Evolutionary conservation across 176 grass and related monocot species (phyloP), one percentile per base, ranked within the genome.

Genomic region (Eragrostis curvula): DNA sequence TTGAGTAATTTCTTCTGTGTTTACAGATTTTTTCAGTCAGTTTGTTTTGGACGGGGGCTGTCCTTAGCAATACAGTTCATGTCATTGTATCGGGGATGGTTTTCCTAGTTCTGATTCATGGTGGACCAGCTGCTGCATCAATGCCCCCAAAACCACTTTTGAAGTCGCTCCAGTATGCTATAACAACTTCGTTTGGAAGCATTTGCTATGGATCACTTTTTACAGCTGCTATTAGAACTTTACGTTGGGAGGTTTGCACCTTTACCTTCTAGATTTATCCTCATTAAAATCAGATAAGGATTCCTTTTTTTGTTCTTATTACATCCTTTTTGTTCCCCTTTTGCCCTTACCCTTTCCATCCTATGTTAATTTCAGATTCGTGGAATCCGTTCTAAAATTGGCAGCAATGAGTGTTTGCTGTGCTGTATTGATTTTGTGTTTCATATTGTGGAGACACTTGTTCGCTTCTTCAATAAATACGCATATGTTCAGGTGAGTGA

Each of bases 381-480:
- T 53, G 96, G 96, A 77, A 81, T 98, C 81, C 78, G 96, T 44
- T 98, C 96, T 56, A 98, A 93, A 86, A 96, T 98, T 78, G 96
- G 96, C 20, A 90, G 79, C 72, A 98, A 98, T 5, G 96, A 98
- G 73, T 98, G 96, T 81, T 81, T 99, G 83, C 85, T 99, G 14
- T 99, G 96, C 53, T 99, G 96, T 78, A 84, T 99, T 84, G 96
- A 99, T 85, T 99, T 91, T 93, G 83, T 99, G 68, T 99, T 99
- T 70, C 93, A 99, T 85, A 88, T 99, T 61, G 93, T 99, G 56
- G 93, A 99, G 85, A 99, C 91, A 0, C 90, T 98, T 43, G 93
- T 99, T 74, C 91, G 96, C 59, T 99, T 96, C 90, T 99, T 99
- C 90, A 99, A 99, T 85, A 99, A 98, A 78, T 99, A 99, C 78